Percentiles rank a stretch among this genome's conserved stretches.
Conservation (phyloP, 768 basidiomycete genomes). For the Gyrodon lividus region DNA sequence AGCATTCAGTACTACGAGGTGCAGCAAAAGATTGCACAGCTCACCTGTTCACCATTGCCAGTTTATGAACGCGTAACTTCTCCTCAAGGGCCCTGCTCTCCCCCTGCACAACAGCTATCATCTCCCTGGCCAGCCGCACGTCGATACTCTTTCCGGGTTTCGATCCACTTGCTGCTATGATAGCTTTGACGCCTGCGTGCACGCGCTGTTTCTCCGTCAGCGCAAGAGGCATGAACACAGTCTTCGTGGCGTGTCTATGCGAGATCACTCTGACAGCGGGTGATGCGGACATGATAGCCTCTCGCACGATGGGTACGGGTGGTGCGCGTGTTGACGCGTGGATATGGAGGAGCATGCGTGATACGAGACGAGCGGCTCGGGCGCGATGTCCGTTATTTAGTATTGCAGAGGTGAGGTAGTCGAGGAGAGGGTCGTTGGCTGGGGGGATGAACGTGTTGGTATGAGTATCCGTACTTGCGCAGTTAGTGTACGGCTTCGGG, state of each 20-base stretch:
- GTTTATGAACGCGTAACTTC: conserved; percentile 61
- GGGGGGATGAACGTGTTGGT: conserved; percentile 60
- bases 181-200: conserved; percentile 66
- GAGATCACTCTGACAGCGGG: conserved; percentile 67
- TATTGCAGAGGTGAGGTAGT: conserved; percentile 60
- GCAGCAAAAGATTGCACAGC: conserved; percentile 22
- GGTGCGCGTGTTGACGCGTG: conserved; percentile 72
- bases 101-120: conserved; percentile 68
- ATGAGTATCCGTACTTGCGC: background rate
- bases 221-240: conserved; percentile 62
- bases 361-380: conserved; percentile 53
- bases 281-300: conserved; percentile 65
- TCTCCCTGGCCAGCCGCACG: conserved; percentile 75
- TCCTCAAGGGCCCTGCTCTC: conserved; percentile 56
- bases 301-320: conserved; percentile 76
- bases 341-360: conserved; percentile 66
- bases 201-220: conserved; percentile 81
- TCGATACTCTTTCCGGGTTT: conserved; percentile 57
- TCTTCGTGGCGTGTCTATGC: conserved; percentile 64
- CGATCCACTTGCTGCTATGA: conserved; percentile 60
- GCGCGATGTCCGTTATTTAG: conserved; percentile 67
- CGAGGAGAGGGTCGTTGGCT: conserved; percentile 70
- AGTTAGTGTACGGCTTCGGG: background rate
- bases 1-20: conserved; percentile 1
- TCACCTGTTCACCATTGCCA: conserved; percentile 78